Evolutionary conservation across 2,329 filamentous ascomycete species (phyloP).

Genomic region (Zymoseptoria ardabiliae): DNA sequence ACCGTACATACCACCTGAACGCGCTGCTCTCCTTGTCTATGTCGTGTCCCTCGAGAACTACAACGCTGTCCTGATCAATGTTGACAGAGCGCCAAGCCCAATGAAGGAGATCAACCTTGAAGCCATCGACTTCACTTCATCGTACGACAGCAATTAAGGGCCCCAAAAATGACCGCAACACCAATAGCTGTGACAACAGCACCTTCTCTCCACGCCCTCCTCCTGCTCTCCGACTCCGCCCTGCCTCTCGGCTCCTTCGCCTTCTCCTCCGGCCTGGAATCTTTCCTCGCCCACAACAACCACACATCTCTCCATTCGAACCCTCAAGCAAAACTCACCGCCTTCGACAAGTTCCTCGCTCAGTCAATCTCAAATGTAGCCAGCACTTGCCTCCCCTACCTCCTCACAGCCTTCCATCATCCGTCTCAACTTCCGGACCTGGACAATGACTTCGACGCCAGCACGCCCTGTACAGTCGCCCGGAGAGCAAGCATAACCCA

Average conservation of each 20-base stretch:
- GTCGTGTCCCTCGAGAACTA: not conserved
- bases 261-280: conserved; percentile 76
- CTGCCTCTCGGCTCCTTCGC: conserved; percentile 81
- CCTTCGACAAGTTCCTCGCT: conserved; percentile 60
- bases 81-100: not conserved
- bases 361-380: conserved; percentile 66
- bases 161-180: not conserved
- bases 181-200: not conserved
- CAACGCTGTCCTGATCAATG: not conserved
- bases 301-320: conserved; percentile 25
- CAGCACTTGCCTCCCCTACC: conserved; percentile 65
- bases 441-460: conserved; percentile 71
- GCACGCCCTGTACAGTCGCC: conserved; percentile 70
- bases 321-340: conserved; percentile 20
- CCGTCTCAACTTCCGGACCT: conserved; percentile 48
- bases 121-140: not conserved
- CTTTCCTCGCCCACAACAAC: conserved; percentile 62
- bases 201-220: conserved; percentile 56
- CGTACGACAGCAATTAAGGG: not conserved
- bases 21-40: not conserved
- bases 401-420: conserved; percentile 57
- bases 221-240: conserved; percentile 73
- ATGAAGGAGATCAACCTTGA: not conserved
- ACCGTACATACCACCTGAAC: not conserved
- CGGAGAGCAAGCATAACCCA: conserved; percentile 68